Evolutionary conservation across 129 eudicot genomes (phyloP), one percentile per base, ranked within the genome.

Genomic region (Chrysanthemum makinoi): DNA sequence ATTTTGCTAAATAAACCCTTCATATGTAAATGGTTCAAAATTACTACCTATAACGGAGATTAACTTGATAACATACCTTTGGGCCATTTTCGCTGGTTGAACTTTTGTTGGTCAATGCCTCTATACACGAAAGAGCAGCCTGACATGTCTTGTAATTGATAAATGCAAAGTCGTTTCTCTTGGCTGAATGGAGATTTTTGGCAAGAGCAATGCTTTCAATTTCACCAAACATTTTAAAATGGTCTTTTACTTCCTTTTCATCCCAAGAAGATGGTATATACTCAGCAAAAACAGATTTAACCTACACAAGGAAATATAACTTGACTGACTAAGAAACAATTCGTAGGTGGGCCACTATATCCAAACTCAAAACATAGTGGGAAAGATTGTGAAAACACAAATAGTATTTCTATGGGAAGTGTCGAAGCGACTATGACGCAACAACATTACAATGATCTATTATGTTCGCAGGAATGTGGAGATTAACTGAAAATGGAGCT

Each of bases 81-180:
- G 83, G 33, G 56, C 77, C 83, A 57, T 57, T 50, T 19, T 79
- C 70, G 28, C 60, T 26, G 33, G 68, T 62, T 77, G 77, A 70
- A 73, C 61, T 77, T 58, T 83, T 82, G 62, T 57, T 63, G 66
- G 53, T 72, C 76, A 79, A 79, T 52, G 86, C 75, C 83, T 90
- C 89, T 46, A 90, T 77, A 80, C 96, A 90, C 56, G 85, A 81
- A 65, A 81, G 79, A 74, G 96, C 96, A 77, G 89, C 87, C 18
- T 87, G 87, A 54, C 80, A 82, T 61, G 82, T 80, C 80, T 73
- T 68, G 79, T 82, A 89, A 65, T 85, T 86, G 47, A 89, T 75
- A 77, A 89, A 89, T 35, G 90, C 93, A 57, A 84, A 86, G 81
- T 89, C 96, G 55, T 85, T 80, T 72, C 96, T 84, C 73, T 81